A percentile compares a stretch with the other conserved stretches of the same genome.
These are phyloP conservation scores for Colletotrichum tabaci DNA, from an alignment of 2,329 filamentous ascomycete genomes.

Conservation along the genomic window DNA sequence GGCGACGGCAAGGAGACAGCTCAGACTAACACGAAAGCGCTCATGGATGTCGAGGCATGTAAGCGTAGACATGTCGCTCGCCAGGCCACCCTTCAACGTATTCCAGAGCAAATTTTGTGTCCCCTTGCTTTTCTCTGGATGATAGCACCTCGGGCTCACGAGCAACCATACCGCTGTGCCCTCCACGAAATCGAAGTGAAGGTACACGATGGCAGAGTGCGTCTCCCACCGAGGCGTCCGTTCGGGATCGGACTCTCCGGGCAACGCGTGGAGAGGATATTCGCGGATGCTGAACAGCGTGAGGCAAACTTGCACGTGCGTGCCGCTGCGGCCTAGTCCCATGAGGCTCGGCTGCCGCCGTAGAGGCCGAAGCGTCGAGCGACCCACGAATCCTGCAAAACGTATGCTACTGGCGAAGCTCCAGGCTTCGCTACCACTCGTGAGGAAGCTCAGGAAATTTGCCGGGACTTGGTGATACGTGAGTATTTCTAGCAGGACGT, in stretches of 20 bases:
- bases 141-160: conserved; percentile 14
- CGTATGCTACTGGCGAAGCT: conserved; percentile 28
- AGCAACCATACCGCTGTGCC: conserved; percentile 34
- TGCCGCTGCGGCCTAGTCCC: conserved; percentile 26
- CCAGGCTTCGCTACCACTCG: conserved; percentile 23
- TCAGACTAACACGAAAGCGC: conserved; percentile 22
- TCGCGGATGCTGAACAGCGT: conserved; percentile 25
- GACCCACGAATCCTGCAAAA: conserved; percentile 22
- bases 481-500: conserved; percentile 21
- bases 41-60: neutral
- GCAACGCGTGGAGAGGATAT: conserved; percentile 21
- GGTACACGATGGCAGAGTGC: conserved; percentile 23
- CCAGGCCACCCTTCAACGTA: conserved; percentile 2
- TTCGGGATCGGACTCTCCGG: conserved; percentile 1
- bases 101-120: conserved; percentile 32
- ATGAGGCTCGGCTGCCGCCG: neutral
- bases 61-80: neutral
- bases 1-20: conserved; percentile 15
- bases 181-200: conserved; percentile 28
- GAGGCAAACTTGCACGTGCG: conserved; percentile 27
- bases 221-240: conserved; percentile 31
- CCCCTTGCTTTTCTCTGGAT: conserved; percentile 20
- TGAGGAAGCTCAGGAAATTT: conserved; percentile 19
- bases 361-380: neutral
- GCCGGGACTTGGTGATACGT: conserved; percentile 32